These are phyloP conservation scores for Oryza officinalis DNA, from an alignment of 176 grass and related monocot genomes.

Conservation along the genomic window DNA sequence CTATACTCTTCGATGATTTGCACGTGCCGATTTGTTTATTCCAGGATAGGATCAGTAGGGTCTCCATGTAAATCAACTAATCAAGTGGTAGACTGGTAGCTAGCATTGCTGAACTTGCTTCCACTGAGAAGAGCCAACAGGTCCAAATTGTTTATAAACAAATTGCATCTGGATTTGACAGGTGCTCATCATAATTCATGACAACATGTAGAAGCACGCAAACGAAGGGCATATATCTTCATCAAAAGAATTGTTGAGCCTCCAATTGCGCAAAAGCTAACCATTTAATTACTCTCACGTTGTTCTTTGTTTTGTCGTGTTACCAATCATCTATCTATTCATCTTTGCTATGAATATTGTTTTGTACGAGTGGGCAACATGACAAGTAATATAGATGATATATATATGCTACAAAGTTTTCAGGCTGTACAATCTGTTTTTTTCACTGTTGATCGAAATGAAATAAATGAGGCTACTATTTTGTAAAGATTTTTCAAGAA, in stretches of 20 bases:
- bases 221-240: neutral
- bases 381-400: neutral
- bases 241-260: neutral
- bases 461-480: neutral
- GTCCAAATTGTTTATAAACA: neutral
- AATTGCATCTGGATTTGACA: neutral
- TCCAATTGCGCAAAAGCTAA: neutral
- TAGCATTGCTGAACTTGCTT: neutral
- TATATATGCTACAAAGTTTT: neutral
- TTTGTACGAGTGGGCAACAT: neutral
- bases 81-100: neutral
- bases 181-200: neutral
- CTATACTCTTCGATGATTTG: neutral
- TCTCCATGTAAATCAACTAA: neutral
- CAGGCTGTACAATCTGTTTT: neutral
- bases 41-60: neutral
- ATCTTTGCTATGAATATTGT: neutral
- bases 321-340: neutral
- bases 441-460: neutral
- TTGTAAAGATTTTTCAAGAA: neutral
- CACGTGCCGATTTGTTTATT: neutral
- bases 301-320: neutral
- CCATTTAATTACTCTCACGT: neutral
- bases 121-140: neutral
- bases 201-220: neutral